A percentile compares a stretch with the other conserved stretches of the same genome.
These are phyloP conservation scores for Paramecium octaurelia DNA, from an alignment of 73 alveolate genomes.

Conservation along the genomic window DNA sequence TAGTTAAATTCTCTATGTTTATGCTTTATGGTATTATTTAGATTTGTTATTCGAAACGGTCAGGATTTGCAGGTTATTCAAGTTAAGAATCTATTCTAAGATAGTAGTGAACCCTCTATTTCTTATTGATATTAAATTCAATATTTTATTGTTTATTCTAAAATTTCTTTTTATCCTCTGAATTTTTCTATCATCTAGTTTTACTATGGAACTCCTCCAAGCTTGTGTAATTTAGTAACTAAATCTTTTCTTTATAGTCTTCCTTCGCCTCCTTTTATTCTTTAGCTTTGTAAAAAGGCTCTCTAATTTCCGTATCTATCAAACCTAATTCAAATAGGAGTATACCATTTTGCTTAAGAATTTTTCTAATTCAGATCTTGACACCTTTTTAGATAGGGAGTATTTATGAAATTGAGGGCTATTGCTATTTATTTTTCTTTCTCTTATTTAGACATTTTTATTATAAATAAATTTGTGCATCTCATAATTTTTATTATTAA, in stretches of 20 bases:
- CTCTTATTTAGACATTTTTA: neutral
- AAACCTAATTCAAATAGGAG: neutral
- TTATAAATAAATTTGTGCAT: neutral
- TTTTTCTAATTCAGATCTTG: neutral
- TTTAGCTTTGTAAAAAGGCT: neutral
- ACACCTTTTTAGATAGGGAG: neutral
- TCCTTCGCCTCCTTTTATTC: neutral
- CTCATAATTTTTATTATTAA: neutral
- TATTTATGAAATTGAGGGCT: neutral
- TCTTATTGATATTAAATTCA: neutral
- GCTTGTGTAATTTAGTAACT: neutral
- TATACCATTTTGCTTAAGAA: neutral
- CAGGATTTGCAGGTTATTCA: neutral
- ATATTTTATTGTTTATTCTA: neutral
- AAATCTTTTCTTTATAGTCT: neutral
- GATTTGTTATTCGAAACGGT: neutral
- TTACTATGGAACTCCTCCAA: neutral
- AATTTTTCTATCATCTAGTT: neutral
- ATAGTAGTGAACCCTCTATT: neutral
- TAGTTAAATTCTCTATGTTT: neutral
- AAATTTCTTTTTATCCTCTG: neutral
- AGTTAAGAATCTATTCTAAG: neutral
- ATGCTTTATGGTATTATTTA: neutral
- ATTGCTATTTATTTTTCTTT: neutral
- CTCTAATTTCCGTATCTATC: neutral